A percentile compares a stretch with the other conserved stretches of the same genome.
Conservation (phyloP, 2,329 filamentous ascomycete species). For the Fusarium odoratissimum region DNA sequence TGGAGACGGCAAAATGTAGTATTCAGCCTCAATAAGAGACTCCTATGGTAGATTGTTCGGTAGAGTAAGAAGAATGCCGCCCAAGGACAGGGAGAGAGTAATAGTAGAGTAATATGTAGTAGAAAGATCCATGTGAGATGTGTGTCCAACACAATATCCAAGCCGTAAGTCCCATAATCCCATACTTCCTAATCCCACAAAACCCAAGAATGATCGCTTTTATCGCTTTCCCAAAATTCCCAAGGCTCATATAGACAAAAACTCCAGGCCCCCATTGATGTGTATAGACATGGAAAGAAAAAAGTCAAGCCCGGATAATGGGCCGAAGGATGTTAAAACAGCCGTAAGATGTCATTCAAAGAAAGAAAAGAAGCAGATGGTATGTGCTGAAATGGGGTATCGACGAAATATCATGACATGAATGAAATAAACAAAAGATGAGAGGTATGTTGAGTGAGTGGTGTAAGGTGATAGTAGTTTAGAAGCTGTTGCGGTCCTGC, state of each 20-base stretch:
- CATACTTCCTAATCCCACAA: conserved; percentile 19
- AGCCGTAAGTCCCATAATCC: conserved; percentile 30
- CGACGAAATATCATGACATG: conserved; percentile 39
- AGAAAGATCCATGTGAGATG: conserved; percentile 6
- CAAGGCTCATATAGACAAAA: conserved; percentile 18
- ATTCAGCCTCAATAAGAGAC: conserved; percentile 24
- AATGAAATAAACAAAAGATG: conserved; percentile 10
- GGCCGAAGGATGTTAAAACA: conserved; percentile 14
- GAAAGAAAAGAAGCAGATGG: conserved; percentile 28
- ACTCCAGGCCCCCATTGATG: conserved; percentile 23
- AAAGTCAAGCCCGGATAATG: conserved; percentile 18
- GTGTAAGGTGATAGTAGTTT: conserved; percentile 5
- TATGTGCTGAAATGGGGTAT: conserved; percentile 39
- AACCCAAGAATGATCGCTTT: conserved; percentile 28
- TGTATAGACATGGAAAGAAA: conserved; percentile 13
- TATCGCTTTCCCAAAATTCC: conserved; percentile 32
- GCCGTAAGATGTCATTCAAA: conserved; percentile 22
- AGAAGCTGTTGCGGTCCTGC: conserved; percentile 42
- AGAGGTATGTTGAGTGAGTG: background rate
- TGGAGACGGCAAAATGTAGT: conserved; percentile 24
- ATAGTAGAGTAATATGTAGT: conserved; percentile 24
- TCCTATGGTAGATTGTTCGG: conserved; percentile 12
- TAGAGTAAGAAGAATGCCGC: conserved; percentile 23
- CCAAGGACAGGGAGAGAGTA: conserved; percentile 13
- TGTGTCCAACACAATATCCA: conserved; percentile 7